Conservation (phyloP, 148 eudicot genomes). For the Pouteria glomerata region DNA sequence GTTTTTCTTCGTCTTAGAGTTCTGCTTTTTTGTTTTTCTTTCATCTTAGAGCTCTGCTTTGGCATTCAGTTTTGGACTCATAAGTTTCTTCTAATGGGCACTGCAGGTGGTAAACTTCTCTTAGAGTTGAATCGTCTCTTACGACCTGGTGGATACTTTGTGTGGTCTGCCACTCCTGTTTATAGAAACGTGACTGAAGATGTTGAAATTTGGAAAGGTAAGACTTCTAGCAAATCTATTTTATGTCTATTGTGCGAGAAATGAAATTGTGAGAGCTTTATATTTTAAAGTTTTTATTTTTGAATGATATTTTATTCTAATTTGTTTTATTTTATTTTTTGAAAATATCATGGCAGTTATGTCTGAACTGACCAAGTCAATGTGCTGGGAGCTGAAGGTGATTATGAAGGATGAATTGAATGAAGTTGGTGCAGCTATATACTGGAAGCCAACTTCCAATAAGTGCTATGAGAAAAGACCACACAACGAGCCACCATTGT, state of each 20-base stretch:
- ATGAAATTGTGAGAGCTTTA: too few relatives aligned
- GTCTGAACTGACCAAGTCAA: slow-evolving; percentile 33
- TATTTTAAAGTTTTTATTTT: too few relatives aligned
- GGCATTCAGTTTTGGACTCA: too few relatives aligned
- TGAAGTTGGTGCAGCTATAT: slow-evolving; percentile 36
- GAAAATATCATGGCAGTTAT: slow-evolving; percentile 25
- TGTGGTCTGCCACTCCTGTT: slow-evolving; percentile 87
- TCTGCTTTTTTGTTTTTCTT: not conserved
- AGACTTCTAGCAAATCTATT: too few relatives aligned
- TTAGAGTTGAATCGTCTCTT: slow-evolving; percentile 70
- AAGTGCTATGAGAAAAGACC: slow-evolving; percentile 40
- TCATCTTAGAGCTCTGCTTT: too few relatives aligned
- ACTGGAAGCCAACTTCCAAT: slow-evolving; percentile 33
- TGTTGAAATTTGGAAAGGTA: slow-evolving; percentile 63
- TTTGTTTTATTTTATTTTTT: not conserved
- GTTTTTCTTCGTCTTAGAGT: not conserved
- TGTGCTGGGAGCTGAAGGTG: slow-evolving; percentile 45
- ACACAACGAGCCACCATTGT: slow-evolving; percentile 33
- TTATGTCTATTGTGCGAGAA: too few relatives aligned
- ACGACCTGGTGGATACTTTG: slow-evolving; percentile 69
- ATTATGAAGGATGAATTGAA: slow-evolving; percentile 28
- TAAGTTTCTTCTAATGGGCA: too few relatives aligned
- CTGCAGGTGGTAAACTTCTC: slow-evolving; percentile 68
- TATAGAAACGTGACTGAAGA: slow-evolving; percentile 56
- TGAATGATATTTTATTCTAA: not conserved